Evolutionary conservation across 768 basidiomycete genomes (phyloP), one percentile per base, ranked within the genome.

Genomic region (Leucosporidium scottii): DNA sequence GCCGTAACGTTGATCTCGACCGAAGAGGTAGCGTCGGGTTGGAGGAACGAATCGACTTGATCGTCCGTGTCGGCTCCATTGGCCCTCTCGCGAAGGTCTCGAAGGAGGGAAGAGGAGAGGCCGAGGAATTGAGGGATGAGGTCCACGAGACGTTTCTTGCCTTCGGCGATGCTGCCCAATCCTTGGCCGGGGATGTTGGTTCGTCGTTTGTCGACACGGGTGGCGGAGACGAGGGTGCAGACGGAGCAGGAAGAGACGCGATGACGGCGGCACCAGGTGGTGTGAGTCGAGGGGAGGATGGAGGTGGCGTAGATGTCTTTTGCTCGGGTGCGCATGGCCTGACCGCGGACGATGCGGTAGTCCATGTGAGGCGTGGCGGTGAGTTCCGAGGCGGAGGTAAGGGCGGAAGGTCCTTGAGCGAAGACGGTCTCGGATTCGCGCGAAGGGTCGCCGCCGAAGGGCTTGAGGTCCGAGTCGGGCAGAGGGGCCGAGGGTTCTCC

Each of bases 91-190:
- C 50, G 55, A 51, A 61, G 28, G 47, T 69, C 72, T 36, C 39
- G 54, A 3, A 71, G 53, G 12, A 90, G 86, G 58, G 90, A 80
- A 36, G 90, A 90, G 21, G 87, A 89, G 34, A 93, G 80, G 61
- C 86, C 82, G 66, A 93, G 78, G 74, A 91, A 93, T 36, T 87
- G 81, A 36, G 77, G 75, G 0, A 78, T 34, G 48, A 78, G 65
- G 23, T 71, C 69, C 31, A 75, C 71, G 50, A 77, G 59, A 7
- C 72, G 58, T 48, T 63, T 65, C 61, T 65, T 70, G n/a, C 56
- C 55, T 10, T 64, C 67, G 47, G 25, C 17, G 13, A 20, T 15
- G 17, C 48, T 23, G 15, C 27, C 36, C 21, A 64, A 28, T 20
- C 55, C 54, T n/a, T 48, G 30, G 0, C 63, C 58, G 1, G 71